Percentiles rank a stretch among this genome's conserved stretches.
phyloP scores from a whole-genome alignment of 176 grass and related monocot species.

The Leersia perrieri region DNA sequence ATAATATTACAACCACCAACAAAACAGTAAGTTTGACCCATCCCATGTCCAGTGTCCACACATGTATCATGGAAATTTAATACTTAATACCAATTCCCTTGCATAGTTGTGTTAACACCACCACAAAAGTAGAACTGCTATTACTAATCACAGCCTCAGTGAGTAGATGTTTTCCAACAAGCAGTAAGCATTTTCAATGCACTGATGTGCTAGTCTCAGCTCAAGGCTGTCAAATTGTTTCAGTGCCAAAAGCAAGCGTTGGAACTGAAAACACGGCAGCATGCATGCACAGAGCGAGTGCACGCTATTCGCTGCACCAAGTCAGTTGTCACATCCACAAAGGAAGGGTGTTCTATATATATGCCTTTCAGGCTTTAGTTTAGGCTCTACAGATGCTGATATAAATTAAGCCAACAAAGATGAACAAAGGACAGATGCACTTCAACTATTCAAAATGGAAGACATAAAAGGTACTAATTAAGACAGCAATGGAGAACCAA shows the following conservation, averaged over 20 bases:
- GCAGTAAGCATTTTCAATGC: background rate
- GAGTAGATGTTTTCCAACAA: background rate
- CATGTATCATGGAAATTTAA: background rate
- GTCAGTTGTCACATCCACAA: conserved; percentile 34
- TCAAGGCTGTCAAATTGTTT: background rate
- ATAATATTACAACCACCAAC: background rate
- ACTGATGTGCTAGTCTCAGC: background rate
- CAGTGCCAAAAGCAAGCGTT: background rate
- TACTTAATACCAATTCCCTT: background rate
- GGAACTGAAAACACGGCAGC: background rate
- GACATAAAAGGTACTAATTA: conserved; percentile 2
- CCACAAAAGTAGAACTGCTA: no score
- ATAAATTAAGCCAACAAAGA: conserved; percentile 29
- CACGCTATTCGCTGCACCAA: conserved; percentile 20
- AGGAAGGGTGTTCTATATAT: conserved; percentile 19
- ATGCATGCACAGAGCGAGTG: conserved; percentile 9
- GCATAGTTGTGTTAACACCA: background rate
- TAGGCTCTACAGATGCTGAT: conserved; percentile 12
- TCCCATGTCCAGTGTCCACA: no score
- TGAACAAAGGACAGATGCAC: conserved; percentile 17
- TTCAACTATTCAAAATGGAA: conserved; percentile 36
- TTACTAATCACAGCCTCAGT: background rate
- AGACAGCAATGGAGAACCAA: background rate
- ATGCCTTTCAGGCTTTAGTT: conserved; percentile 33
- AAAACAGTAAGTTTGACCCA: background rate